Conservation (phyloP, 306 rosid species). For the Begonia masoniana region DNA sequence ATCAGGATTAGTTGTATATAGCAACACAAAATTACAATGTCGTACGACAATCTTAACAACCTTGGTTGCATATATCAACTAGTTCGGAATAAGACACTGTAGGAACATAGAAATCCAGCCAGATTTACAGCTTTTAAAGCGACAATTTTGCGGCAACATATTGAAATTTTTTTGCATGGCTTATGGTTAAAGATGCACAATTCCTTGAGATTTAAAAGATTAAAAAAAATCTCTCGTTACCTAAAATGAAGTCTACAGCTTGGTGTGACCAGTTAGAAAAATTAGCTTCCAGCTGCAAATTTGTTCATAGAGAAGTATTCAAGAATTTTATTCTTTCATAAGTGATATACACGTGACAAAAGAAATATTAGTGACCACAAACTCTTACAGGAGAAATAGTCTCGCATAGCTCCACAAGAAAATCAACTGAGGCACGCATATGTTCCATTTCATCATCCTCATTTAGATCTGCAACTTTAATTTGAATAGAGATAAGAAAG, state of each 20-base stretch:
- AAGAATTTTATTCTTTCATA: not conserved
- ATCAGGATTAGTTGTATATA: no score
- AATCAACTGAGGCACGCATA: constrained; percentile 69
- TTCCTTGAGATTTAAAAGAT: no score
- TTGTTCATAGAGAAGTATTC: not conserved
- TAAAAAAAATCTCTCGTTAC: constrained; percentile 12
- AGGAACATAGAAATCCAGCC: no score
- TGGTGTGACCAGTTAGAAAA: constrained; percentile 69
- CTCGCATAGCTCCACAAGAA: constrained; percentile 77
- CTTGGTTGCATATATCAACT: no score
- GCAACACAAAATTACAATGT: no score
- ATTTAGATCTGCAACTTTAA: constrained; percentile 26
- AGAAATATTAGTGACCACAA: not conserved
- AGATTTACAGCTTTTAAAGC: no score
- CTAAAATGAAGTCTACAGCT: constrained; percentile 80
- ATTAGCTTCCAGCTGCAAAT: constrained; percentile 44
- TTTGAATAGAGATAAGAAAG: not conserved
- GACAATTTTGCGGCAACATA: no score
- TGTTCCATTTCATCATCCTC: constrained; percentile 61
- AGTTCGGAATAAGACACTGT: no score
- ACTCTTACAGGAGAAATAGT: constrained; percentile 25
- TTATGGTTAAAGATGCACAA: no score
- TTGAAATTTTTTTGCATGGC: no score
- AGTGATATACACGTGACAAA: not conserved
- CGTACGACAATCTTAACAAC: no score